These are phyloP conservation scores for Tagetes patula DNA, from an alignment of 129 eudicot species.

Conservation along the genomic window DNA sequence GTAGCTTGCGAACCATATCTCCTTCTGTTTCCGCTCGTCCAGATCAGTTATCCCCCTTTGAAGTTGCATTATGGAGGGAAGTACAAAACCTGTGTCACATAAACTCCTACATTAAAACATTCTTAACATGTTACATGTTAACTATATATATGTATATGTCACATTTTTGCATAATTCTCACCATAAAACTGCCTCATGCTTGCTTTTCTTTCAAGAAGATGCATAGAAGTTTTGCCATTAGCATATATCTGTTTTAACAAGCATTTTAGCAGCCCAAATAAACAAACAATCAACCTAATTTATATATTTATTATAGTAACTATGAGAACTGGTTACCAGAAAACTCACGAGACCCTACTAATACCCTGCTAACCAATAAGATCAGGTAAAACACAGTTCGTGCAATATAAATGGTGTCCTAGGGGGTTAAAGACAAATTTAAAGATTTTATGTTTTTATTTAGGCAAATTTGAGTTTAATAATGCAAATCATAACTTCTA, in stretches of 20 bases:
- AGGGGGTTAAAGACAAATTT: background rate
- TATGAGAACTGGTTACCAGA: background rate
- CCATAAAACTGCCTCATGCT: slow-evolving; percentile 69
- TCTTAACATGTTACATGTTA: background rate
- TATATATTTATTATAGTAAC: background rate
- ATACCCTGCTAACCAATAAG: background rate
- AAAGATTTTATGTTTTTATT: background rate
- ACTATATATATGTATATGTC: background rate
- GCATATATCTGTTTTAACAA: slow-evolving; percentile 47
- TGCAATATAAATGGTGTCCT: too few species aligned
- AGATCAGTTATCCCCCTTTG: slow-evolving; percentile 70
- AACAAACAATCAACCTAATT: background rate
- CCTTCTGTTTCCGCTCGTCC: slow-evolving; percentile 71
- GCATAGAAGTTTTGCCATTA: slow-evolving; percentile 61
- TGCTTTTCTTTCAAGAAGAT: slow-evolving; percentile 56
- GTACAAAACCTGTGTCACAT: slow-evolving; percentile 49
- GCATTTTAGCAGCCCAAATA: slow-evolving; percentile 3
- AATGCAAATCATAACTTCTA: too few species aligned
- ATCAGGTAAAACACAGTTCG: too few species aligned
- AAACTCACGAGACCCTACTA: background rate
- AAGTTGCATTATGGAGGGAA: slow-evolving; percentile 81
- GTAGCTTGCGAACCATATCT: slow-evolving; percentile 50
- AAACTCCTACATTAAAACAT: slow-evolving; percentile 1
- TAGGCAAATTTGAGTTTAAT: too few species aligned
- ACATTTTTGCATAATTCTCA: slow-evolving; percentile 21